These are phyloP conservation scores for Antitrichia curtipendula DNA, from an alignment of 225 moss, liverwort and hornwort species.

Conservation along the genomic window DNA sequence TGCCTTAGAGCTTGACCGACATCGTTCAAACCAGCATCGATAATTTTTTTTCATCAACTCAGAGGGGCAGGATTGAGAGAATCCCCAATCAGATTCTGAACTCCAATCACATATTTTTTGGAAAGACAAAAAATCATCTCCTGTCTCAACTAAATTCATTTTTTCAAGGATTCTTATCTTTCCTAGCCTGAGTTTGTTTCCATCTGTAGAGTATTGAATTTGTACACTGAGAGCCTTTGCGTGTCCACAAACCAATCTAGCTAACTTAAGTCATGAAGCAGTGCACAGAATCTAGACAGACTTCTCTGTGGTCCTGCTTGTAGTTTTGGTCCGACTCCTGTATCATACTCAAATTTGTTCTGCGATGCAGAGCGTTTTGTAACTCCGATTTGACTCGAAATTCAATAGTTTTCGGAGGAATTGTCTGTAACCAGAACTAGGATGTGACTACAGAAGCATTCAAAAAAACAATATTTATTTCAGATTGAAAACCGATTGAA, in stretches of 20 bases:
- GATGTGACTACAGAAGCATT: background rate
- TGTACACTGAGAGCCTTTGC: background rate
- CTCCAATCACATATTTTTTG: background rate
- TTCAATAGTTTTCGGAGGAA: background rate
- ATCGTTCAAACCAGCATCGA: slow-evolving; percentile 39
- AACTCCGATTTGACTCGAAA: background rate
- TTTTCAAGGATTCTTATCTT: background rate
- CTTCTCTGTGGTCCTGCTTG: slow-evolving; percentile 8
- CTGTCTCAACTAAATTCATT: background rate
- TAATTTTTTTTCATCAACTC: slow-evolving; percentile 3
- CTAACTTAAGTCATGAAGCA: background rate
- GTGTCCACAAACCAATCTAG: background rate
- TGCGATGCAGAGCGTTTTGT: background rate
- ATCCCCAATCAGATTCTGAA: background rate
- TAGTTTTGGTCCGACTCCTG: slow-evolving; percentile 5
- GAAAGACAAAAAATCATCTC: background rate
- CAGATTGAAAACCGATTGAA: too few relatives aligned
- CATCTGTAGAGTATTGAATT: background rate
- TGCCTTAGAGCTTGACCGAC: slow-evolving; percentile 41
- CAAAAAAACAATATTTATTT: too few relatives aligned
- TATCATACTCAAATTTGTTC: slow-evolving; percentile 31
- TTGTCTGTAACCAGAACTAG: background rate
- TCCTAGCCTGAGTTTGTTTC: background rate
- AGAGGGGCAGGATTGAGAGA: slow-evolving; percentile 1
- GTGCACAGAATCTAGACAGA: background rate